Conservation (phyloP, 495 filamentous ascomycete genomes). For the Aspergillus funiculosus region DNA sequence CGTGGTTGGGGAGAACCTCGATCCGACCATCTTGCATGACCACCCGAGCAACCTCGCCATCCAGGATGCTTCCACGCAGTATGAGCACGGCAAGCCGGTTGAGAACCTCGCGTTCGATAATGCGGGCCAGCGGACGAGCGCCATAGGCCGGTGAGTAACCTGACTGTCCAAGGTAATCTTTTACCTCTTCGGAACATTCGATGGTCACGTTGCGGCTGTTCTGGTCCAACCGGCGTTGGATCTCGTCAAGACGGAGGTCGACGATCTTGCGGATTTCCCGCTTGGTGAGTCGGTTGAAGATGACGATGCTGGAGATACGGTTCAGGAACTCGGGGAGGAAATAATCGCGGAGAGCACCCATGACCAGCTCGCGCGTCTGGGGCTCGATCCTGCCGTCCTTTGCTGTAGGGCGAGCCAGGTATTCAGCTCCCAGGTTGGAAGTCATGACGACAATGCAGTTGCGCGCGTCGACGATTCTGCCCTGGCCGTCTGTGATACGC, state of each 20-base stretch:
- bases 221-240: slow-evolving; percentile 75
- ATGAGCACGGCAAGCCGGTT: slow-evolving; percentile 89
- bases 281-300: slow-evolving; percentile 93
- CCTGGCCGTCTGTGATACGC: slow-evolving; percentile 96
- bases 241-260: slow-evolving; percentile 79
- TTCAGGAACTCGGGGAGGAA: slow-evolving; percentile 98
- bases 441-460: slow-evolving; percentile 99
- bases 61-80: slow-evolving; percentile 72
- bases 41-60: slow-evolving; percentile 78
- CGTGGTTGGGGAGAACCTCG: slow-evolving; percentile 77
- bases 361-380: slow-evolving; percentile 80
- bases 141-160: slow-evolving; percentile 95
- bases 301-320: slow-evolving; percentile 89
- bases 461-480: slow-evolving; percentile 84
- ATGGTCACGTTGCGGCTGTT: slow-evolving; percentile 82
- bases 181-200: slow-evolving; percentile 69
- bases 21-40: slow-evolving; percentile 72
- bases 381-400: slow-evolving; percentile 82
- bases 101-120: slow-evolving; percentile 94
- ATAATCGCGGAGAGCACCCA: slow-evolving; percentile 82
- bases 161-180: slow-evolving; percentile 79
- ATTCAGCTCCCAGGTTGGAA: slow-evolving; percentile 92
- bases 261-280: slow-evolving; percentile 92
- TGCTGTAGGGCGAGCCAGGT: slow-evolving; percentile 68
- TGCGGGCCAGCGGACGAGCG: slow-evolving; percentile 75